phyloP scores from a whole-genome alignment of 2,329 filamentous ascomycete species.

The Ophiostoma novo-ulmi region DNA sequence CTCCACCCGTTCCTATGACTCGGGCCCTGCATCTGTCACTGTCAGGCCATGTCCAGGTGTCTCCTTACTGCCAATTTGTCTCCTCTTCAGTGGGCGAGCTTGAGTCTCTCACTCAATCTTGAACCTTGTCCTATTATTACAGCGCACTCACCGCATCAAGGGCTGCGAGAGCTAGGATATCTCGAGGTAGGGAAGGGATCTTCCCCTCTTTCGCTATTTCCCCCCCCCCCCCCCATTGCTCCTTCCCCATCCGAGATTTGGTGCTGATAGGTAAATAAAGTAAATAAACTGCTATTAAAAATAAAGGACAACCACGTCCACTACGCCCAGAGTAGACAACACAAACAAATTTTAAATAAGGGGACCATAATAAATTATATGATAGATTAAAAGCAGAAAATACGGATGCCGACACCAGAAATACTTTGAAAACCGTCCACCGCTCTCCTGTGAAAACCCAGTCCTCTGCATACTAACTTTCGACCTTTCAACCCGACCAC shows the following conservation, averaged over 20 bases:
- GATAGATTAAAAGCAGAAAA: slow-evolving; percentile 11
- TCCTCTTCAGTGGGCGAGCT: background rate
- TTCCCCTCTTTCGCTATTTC: slow-evolving; percentile 19
- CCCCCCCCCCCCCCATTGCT: slow-evolving; percentile 18
- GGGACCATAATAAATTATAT: slow-evolving; percentile 22
- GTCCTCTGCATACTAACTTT: slow-evolving; percentile 18
- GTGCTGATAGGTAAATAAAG: slow-evolving; percentile 22
- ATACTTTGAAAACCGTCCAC: slow-evolving; percentile 19
- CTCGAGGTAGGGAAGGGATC: slow-evolving; percentile 7
- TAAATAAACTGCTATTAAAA: slow-evolving; percentile 16
- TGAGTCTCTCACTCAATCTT: background rate
- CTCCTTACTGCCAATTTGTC: background rate
- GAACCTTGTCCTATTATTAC: background rate
- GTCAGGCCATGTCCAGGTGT: background rate
- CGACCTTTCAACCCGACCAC: slow-evolving; percentile 12
- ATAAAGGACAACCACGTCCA: slow-evolving; percentile 17
- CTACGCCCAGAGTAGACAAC: slow-evolving; percentile 16
- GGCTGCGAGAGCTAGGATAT: background rate
- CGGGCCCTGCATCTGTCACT: slow-evolving; percentile 13
- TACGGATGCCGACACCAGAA: slow-evolving; percentile 19
- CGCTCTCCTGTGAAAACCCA: slow-evolving; percentile 19
- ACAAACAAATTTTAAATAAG: slow-evolving; percentile 25
- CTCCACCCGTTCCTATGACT: slow-evolving; percentile 15
- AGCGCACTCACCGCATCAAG: slow-evolving; percentile 15
- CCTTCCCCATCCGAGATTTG: slow-evolving; percentile 24